These are phyloP conservation scores for Aeschynomene evenia DNA, from an alignment of 306 rosid species.

Conservation along the genomic window DNA sequence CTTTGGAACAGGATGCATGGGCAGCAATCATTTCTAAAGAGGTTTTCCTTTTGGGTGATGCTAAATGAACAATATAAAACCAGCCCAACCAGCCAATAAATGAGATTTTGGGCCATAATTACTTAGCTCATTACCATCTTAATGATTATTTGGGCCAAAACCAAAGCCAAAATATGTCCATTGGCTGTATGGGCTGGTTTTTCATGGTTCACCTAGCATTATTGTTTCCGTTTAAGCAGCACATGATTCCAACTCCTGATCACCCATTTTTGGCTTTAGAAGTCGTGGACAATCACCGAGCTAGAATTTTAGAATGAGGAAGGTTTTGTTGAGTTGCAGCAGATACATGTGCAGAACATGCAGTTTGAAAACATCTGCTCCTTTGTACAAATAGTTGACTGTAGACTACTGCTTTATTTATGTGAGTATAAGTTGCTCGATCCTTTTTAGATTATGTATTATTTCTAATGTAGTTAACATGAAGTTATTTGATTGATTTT, in stretches of 20 bases:
- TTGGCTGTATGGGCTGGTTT: too few relatives aligned
- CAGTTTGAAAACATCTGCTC: constrained; percentile 25
- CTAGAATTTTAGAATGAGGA: constrained; percentile 4
- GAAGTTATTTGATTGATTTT: constrained; percentile 20
- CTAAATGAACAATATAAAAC: too few relatives aligned
- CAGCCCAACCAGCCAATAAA: too few relatives aligned
- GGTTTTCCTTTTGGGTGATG: constrained; percentile 53
- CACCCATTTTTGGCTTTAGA: constrained; percentile 28
- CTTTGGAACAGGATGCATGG: constrained; percentile 80
- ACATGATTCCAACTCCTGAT: constrained; percentile 26
- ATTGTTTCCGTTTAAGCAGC: too few relatives aligned
- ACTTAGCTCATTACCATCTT: too few relatives aligned
- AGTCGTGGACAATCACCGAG: constrained; percentile 27
- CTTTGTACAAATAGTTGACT: constrained; percentile 39
- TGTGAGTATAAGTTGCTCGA: constrained; percentile 36
- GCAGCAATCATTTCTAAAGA: constrained; percentile 70
- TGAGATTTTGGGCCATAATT: too few relatives aligned
- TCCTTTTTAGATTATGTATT: constrained; percentile 36
- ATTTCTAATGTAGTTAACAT: constrained; percentile 31
- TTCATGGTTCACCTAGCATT: too few relatives aligned
- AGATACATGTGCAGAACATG: neutral
- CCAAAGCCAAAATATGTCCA: too few relatives aligned
- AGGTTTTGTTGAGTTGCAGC: constrained; percentile 26
- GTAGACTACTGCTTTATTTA: constrained; percentile 24
- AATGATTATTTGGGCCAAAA: too few relatives aligned